Base-by-base conservation (phyloP, 2,329 filamentous ascomycete species). In the Fusarium foetens region DNA sequence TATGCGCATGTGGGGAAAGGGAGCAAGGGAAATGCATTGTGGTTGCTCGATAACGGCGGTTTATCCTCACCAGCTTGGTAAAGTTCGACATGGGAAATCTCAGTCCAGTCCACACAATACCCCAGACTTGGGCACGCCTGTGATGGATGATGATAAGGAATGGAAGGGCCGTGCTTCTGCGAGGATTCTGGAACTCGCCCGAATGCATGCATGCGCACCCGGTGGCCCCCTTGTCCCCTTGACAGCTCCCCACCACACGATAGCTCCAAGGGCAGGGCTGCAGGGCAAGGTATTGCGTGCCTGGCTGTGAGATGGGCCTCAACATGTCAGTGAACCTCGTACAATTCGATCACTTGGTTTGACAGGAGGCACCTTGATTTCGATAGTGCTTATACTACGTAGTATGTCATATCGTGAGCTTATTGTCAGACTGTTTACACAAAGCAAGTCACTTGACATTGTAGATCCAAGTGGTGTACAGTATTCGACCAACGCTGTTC, bases 161-260 rank as follows among this genome's bases (percentile, higher is more conserved):
- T 33, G 21, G 29, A 62, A 65, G 36, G 49, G 33, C 10, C 33
- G 23, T 45, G 62, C 63, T 77, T 77, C 73, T 66, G 69, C 41
- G 55, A 72, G 73, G 43, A 66, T 76, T 77, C 75, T 77, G 75
- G 75, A 76, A 76, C 57, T 66, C 68, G 55, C 60, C 31, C 38
- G 62, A 43, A 42, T 66, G 59, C 46, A 49, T 53, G 46, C 42
- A 31, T 49, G 46, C 21, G 16, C 36, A 59, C 35, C 46, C 27
- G 29, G 36, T 48, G 36, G 25, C 36, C 23, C 38, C 54, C 41
- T 29, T 57, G 53, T 23, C 46, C 35, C 48, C 39, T 66, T 67
- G 64, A 52, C 58, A 60, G 60, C 59, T 66, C 71, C 65, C 71
- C 71, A 71, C 60, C 67, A 66, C 55, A 66, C 57, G 49, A 66